Base-by-base conservation (phyloP, 2,329 filamentous ascomycete genomes). In the Sporothrix dimorphospora region DNA sequence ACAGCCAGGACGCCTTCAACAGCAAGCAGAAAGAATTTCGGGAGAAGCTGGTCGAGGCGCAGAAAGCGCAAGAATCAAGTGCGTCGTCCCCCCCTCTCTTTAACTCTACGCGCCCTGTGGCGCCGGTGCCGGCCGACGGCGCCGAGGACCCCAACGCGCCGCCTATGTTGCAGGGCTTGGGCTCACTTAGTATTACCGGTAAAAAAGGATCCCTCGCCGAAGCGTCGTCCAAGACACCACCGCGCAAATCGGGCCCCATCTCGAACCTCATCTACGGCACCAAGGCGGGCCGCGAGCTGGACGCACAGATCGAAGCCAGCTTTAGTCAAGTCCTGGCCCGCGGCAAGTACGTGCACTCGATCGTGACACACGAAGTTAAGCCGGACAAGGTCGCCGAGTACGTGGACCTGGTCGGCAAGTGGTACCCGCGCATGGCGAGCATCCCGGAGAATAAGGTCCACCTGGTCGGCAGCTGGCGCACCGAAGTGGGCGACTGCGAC, bases 331-430 rank as follows among this genome's bases (percentile, higher is more conserved):
- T 98, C 59, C 86, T 99, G 61, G 96, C 96, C 30, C 89, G 96
- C 76, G 96, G 96, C 79, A 99, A 99, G 84, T 99, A 99, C 79
- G 94, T 99, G 71, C 96, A 99, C 83, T 97, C 94, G 63, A 98
- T 99, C 81, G 94, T 97, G 73, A 94, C 97, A 79, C 96, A 99
- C 84, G 89, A 97, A 74, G 96, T 99, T 76, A 94, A 97, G 84
- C 94, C 94, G 74, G 94, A 98, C 78, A 96, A 94, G 83, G 93
- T 98, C 63, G 94, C 98, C 75, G 95, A 98, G 79, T 99, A 99
- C 79, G 91, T 95, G 69, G 87, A 95, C 72, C 86, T 98, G 67
- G 93, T 98, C 16, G 94, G 96, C 73, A 86, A 88, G 49, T 98
- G 94, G 92, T 99, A 99, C 79, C 95, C 96, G 9, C 90, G 89